A percentile compares a stretch with the other conserved stretches of the same genome.
Conservation (phyloP, 192 early-diverging fungal genomes). For the Coemansia sp. region DNA sequence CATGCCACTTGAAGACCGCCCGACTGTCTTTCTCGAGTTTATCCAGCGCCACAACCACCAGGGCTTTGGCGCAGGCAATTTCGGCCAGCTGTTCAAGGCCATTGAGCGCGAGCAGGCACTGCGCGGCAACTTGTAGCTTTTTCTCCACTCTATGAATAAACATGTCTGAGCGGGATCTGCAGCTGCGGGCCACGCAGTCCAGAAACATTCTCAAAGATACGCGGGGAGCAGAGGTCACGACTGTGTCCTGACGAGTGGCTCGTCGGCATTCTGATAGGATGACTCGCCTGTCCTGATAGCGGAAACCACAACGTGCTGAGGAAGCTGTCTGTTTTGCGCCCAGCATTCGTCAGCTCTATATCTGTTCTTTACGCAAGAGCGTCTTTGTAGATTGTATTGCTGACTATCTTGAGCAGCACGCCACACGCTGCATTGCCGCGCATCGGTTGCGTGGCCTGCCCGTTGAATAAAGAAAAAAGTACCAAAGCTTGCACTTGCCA, state of each 20-base stretch:
- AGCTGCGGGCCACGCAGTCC: too few relatives aligned
- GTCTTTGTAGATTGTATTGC: too few relatives aligned
- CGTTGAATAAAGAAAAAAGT: slow-evolving; percentile 4
- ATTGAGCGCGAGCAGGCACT: slow-evolving; percentile 92
- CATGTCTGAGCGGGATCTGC: too few relatives aligned
- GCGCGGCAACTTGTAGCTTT: slow-evolving; percentile 74
- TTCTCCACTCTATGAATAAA: background rate
- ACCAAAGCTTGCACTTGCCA: slow-evolving; percentile 3
- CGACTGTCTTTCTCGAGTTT: slow-evolving; percentile 95
- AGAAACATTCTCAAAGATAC: background rate
- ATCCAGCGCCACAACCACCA: slow-evolving; percentile 93
- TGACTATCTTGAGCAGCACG: background rate
- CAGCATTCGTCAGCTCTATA: too few relatives aligned
- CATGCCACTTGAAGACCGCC: slow-evolving; percentile 90
- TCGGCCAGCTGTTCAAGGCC: slow-evolving; percentile 95
- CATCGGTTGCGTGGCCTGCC: slow-evolving; percentile 4
- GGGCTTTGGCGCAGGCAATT: slow-evolving; percentile 96
- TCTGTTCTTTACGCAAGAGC: too few relatives aligned
- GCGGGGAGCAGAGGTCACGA: background rate
- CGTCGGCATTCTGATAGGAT: too few relatives aligned
- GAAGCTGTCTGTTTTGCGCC: too few relatives aligned
- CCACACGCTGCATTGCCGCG: slow-evolving; percentile 17
- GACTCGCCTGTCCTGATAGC: background rate
- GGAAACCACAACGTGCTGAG: background rate
- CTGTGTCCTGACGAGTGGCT: too few relatives aligned